phyloP scores from a whole-genome alignment of 1,284 basidiomycete species.

The Boletus sp. region DNA sequence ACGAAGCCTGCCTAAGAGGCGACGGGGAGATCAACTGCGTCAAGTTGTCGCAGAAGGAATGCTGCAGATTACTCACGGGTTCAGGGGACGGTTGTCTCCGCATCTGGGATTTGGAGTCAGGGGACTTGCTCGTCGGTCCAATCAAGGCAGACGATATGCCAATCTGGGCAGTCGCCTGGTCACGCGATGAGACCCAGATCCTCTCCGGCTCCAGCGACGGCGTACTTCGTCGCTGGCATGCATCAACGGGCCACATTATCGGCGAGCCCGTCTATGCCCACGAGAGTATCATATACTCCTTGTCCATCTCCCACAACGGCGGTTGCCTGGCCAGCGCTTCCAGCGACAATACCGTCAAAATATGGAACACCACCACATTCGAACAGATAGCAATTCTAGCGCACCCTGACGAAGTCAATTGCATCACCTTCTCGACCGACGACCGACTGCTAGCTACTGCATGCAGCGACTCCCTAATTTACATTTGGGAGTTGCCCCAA shows the following conservation, averaged over 20 bases:
- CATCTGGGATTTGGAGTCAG: conserved; percentile 30
- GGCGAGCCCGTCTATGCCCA: conserved; percentile 28
- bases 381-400: conserved; percentile 23
- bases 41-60: conserved; percentile 26
- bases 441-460: conserved; percentile 29
- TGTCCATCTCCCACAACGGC: conserved; percentile 29
- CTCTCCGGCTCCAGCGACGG: conserved; percentile 28
- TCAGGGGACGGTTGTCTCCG: conserved; percentile 31
- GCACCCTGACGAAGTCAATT: conserved; percentile 27
- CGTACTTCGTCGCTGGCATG: conserved; percentile 27
- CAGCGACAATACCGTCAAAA: conserved; percentile 29
- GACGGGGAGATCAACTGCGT: conserved; percentile 31
- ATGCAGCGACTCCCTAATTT: conserved; percentile 25
- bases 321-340: conserved; percentile 31
- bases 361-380: conserved; percentile 32
- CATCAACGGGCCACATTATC: conserved; percentile 18
- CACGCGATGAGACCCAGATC: conserved; percentile 29
- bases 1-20: conserved; percentile 24
- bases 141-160: conserved; percentile 22
- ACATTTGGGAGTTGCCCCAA: conserved; percentile 30
- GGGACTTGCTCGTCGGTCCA: conserved; percentile 25
- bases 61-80: conserved; percentile 28
- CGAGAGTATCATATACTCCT: conserved; percentile 27
- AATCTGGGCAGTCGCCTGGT: conserved; percentile 33
- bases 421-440: conserved; percentile 26